These are phyloP conservation scores for Aspergillus funiculosus DNA, from an alignment of 495 filamentous ascomycete species.

Conservation along the genomic window DNA sequence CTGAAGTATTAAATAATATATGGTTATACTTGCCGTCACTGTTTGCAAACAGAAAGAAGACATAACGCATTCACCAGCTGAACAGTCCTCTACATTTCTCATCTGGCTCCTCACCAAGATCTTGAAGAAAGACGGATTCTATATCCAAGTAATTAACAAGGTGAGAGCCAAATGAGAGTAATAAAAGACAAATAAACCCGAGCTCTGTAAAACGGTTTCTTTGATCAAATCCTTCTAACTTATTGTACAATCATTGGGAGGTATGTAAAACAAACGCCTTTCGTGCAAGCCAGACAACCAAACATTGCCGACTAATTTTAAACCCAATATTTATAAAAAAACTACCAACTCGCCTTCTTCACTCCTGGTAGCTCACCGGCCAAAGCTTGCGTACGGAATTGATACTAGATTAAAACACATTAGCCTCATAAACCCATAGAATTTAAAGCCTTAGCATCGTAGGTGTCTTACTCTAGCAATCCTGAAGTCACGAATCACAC, in stretches of 20 bases:
- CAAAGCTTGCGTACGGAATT: slow-evolving; percentile 84
- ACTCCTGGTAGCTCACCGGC: slow-evolving; percentile 88
- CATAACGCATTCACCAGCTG: no score
- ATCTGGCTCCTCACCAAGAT: no score
- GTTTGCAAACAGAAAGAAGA: no score
- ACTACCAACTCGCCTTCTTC: slow-evolving; percentile 89
- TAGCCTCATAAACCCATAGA: no score
- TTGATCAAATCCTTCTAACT: slow-evolving; percentile 7
- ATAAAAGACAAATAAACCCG: slow-evolving; percentile 5
- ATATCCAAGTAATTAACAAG: background rate
- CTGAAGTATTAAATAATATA: no score
- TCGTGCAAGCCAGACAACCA: slow-evolving; percentile 22
- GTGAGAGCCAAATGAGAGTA: background rate
- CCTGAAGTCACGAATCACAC: slow-evolving; percentile 84
- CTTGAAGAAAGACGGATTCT: no score
- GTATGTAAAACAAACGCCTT: slow-evolving; percentile 31
- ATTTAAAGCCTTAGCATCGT: no score
- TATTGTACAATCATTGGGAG: slow-evolving; percentile 33
- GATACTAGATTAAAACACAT: slow-evolving; percentile 55
- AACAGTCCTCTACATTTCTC: no score
- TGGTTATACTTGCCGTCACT: no score
- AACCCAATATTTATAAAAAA: slow-evolving; percentile 8
- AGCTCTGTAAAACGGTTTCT: background rate
- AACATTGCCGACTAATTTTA: slow-evolving; percentile 16
- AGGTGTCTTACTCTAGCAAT: slow-evolving; percentile 85